phyloP scores from a whole-genome alignment of 2,329 filamentous ascomycete species.

The Pseudocercospora fijiensis region DNA sequence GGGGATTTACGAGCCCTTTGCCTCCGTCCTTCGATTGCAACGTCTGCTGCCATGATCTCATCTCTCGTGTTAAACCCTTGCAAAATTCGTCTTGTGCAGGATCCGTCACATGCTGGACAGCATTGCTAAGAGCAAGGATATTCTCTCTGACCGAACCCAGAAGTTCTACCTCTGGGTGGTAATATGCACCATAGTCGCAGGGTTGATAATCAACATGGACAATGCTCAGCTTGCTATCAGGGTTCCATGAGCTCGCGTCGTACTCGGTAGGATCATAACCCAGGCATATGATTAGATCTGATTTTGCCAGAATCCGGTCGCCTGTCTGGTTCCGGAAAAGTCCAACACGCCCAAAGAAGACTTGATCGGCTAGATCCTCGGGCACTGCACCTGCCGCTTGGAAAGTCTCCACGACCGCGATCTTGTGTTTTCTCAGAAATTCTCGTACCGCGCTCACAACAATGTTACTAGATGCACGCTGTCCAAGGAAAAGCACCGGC shows the following conservation, averaged over 20 bases:
- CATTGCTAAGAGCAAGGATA: constrained; percentile 40
- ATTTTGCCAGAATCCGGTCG: constrained; percentile 46
- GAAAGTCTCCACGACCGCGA: constrained; percentile 53
- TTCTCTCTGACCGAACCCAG: constrained; percentile 47
- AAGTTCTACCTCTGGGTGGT: constrained; percentile 46
- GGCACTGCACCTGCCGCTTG: constrained; percentile 52
- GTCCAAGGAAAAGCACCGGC: constrained; percentile 50
- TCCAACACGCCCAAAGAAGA: constrained; percentile 51
- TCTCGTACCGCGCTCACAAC: constrained; percentile 46
- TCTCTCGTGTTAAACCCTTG: constrained; percentile 39
- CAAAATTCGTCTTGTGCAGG: constrained; percentile 42
- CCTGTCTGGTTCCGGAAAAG: constrained; percentile 53
- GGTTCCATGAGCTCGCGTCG: constrained; percentile 49
- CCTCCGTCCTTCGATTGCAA: constrained; percentile 24
- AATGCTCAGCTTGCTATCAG: constrained; percentile 40
- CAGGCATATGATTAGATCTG: constrained; percentile 48
- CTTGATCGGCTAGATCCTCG: constrained; percentile 43
- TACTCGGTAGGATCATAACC: constrained; percentile 53
- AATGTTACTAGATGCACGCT: constrained; percentile 43
- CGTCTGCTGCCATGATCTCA: constrained; percentile 39
- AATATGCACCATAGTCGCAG: constrained; percentile 45
- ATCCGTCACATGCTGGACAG: constrained; percentile 37
- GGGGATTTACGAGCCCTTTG: constrained; percentile 45
- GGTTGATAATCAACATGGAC: constrained; percentile 48
- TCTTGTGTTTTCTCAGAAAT: constrained; percentile 44